Percentiles rank a stretch among this genome's conserved stretches.
phyloP scores from a whole-genome alignment of 2,329 filamentous ascomycete species.

The Sclerotiophoma versabilis region DNA sequence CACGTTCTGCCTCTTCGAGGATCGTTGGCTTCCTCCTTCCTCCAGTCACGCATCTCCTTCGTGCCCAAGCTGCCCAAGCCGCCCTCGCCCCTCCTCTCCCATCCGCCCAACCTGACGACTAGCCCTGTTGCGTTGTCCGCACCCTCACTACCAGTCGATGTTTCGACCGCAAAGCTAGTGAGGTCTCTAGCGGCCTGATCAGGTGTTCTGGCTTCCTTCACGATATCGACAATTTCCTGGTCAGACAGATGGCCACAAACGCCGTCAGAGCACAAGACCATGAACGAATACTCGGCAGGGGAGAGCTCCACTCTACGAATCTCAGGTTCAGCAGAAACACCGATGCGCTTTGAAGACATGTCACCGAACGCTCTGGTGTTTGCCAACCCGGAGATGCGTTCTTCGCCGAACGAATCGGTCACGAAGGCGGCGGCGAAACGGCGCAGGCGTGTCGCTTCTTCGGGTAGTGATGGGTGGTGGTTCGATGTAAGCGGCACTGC shows the following conservation, averaged over 20 bases:
- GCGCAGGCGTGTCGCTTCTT: slow-evolving; percentile 81
- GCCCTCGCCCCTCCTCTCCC: slow-evolving; percentile 78
- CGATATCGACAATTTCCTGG: slow-evolving; percentile 93
- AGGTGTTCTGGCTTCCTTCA: slow-evolving; percentile 92
- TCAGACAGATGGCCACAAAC: slow-evolving; percentile 85
- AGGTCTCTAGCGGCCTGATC: slow-evolving; percentile 82
- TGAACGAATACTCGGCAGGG: slow-evolving; percentile 85
- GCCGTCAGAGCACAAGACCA: slow-evolving; percentile 88
- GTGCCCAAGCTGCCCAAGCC: slow-evolving; percentile 89
- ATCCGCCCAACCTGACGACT: slow-evolving; percentile 68
- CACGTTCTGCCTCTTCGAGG: slow-evolving; percentile 73
- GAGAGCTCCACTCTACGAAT: slow-evolving; percentile 79
- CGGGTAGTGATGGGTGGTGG: slow-evolving; percentile 88
- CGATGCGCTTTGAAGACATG: slow-evolving; percentile 87
- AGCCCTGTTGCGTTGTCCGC: slow-evolving; percentile 71
- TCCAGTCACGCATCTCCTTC: slow-evolving; percentile 87
- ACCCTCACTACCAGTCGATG: slow-evolving; percentile 59
- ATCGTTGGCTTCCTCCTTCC: slow-evolving; percentile 80
- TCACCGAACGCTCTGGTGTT: slow-evolving; percentile 96
- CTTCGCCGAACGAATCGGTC: slow-evolving; percentile 96
- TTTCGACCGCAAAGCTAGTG: slow-evolving; percentile 87
- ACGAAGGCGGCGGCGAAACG: slow-evolving; percentile 88
- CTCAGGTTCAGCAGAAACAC: slow-evolving; percentile 93
- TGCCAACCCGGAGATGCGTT: slow-evolving; percentile 90
- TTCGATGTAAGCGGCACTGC: slow-evolving; percentile 85